Conservation (phyloP, 2,329 filamentous ascomycete genomes). For the Rhytidhysteron rufulum region DNA sequence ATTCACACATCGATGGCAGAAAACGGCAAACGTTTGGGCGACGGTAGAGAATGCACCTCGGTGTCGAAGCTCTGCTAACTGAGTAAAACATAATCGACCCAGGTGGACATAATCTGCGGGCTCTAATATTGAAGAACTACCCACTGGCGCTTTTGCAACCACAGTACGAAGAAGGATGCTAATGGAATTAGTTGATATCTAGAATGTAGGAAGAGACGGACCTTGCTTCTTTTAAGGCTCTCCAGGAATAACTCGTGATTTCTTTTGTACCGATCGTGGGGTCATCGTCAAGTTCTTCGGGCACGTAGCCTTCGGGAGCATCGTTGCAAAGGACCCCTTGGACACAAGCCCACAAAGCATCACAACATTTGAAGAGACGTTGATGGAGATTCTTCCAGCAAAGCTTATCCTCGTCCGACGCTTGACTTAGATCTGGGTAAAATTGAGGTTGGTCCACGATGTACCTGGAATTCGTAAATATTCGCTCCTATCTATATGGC, state of each 20-base stretch:
- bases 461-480: constrained; percentile 34
- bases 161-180: constrained; percentile 64
- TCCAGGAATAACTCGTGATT: constrained; percentile 89
- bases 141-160: constrained; percentile 35
- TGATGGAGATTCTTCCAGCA: constrained; percentile 45
- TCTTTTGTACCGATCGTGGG: constrained; percentile 79
- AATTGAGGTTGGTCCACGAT: constrained; percentile 44
- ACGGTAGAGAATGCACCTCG: constrained; percentile 92
- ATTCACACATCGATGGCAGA: constrained; percentile 65
- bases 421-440: constrained; percentile 13
- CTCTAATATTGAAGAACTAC: constrained; percentile 17
- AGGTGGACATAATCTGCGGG: constrained; percentile 59
- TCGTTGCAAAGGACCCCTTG: constrained; percentile 81
- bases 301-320: constrained; percentile 84
- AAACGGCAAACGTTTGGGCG: constrained; percentile 77
- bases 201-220: constrained; percentile 34
- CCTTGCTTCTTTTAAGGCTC: constrained; percentile 92
- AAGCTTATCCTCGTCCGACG: constrained; percentile 6
- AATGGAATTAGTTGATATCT: constrained; percentile 4
- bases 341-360: constrained; percentile 73
- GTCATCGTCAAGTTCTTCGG: constrained; percentile 69
- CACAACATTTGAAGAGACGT: constrained; percentile 58
- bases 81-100: constrained; percentile 72
- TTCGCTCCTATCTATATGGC: neutral
- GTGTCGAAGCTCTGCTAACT: constrained; percentile 79